phyloP scores from a whole-genome alignment of 164 flowering plant genomes.

The Berberis vulgaris region DNA sequence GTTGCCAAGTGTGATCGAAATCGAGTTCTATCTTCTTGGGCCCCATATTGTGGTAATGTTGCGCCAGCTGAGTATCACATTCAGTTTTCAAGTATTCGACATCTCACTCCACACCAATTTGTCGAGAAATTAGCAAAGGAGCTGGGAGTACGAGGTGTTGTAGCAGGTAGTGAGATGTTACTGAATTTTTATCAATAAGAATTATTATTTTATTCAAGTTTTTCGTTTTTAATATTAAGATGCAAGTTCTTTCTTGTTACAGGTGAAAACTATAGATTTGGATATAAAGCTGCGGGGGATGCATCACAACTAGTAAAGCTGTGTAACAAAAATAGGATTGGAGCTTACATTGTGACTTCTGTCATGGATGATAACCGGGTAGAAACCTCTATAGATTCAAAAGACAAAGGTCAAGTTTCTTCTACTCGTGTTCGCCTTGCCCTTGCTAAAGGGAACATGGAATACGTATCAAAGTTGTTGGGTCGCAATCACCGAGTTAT shows the following conservation, averaged over 20 bases:
- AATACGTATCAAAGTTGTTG: constrained; percentile 74
- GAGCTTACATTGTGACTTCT: constrained; percentile 62
- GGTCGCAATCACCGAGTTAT: constrained; percentile 78
- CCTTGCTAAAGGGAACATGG: constrained; percentile 69
- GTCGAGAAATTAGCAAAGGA: constrained; percentile 77
- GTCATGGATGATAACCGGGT: constrained; percentile 78
- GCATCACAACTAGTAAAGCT: constrained; percentile 60
- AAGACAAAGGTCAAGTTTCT: constrained; percentile 88
- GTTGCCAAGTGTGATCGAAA: constrained; percentile 86
- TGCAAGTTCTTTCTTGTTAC: constrained; percentile 9
- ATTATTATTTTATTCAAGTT: too few relatives aligned
- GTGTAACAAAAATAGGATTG: constrained; percentile 63
- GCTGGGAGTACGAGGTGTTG: constrained; percentile 81
- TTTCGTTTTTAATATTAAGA: background rate
- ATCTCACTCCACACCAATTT: constrained; percentile 74
- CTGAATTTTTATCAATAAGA: too few relatives aligned
- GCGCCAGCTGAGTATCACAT: constrained; percentile 56
- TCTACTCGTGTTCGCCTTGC: constrained; percentile 92
- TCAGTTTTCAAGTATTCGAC: constrained; percentile 77
- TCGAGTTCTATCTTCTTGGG: constrained; percentile 81
- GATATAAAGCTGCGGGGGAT: constrained; percentile 91
- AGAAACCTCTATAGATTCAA: constrained; percentile 15
- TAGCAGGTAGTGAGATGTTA: constrained; percentile 52
- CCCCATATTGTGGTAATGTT: constrained; percentile 54
- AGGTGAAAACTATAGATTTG: constrained; percentile 95